Conservation (phyloP, 192 early-diverging fungal genomes). For the Phlyctochytrium planicorne region DNA sequence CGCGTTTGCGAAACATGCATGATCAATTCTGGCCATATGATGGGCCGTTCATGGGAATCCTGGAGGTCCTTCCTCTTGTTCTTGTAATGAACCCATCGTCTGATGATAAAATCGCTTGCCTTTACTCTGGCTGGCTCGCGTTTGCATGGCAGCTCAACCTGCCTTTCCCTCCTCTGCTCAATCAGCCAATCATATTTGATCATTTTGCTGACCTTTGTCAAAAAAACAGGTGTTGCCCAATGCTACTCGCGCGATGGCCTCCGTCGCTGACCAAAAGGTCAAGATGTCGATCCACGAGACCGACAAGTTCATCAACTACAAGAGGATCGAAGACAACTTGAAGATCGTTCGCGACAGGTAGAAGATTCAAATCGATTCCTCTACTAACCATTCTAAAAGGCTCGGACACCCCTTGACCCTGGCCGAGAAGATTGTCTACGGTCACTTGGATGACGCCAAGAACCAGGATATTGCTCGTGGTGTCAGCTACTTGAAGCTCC, state of each 20-base stretch:
- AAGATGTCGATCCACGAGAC: slow-evolving; percentile 88
- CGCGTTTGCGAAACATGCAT: too few relatives aligned
- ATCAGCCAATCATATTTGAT: too few relatives aligned
- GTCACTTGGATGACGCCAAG: slow-evolving; percentile 93
- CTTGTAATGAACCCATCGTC: too few relatives aligned
- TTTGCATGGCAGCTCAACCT: too few relatives aligned
- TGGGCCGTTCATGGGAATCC: too few relatives aligned
- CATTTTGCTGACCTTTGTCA: too few relatives aligned
- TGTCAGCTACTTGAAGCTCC: slow-evolving; percentile 88
- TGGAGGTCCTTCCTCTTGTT: too few relatives aligned
- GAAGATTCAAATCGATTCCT: slow-evolving; percentile 15
- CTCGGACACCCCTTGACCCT: slow-evolving; percentile 88
- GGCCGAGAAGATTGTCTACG: slow-evolving; percentile 97
- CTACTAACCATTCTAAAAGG: slow-evolving; percentile 41
- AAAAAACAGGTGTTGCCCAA: too few relatives aligned
- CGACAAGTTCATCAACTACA: slow-evolving; percentile 97
- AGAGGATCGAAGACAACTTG: slow-evolving; percentile 93
- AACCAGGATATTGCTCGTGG: slow-evolving; percentile 95
- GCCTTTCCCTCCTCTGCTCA: too few relatives aligned
- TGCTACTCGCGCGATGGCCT: slow-evolving; percentile 20
- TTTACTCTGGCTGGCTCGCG: too few relatives aligned
- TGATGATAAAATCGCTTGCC: too few relatives aligned
- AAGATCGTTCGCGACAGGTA: slow-evolving; percentile 90
- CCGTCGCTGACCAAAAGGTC: slow-evolving; percentile 68
- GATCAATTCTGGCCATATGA: too few relatives aligned